Evolutionary conservation across 2,329 filamentous ascomycete species (phyloP), one percentile per base, ranked within the genome.

Genomic region (Phialocephala subalpina): DNA sequence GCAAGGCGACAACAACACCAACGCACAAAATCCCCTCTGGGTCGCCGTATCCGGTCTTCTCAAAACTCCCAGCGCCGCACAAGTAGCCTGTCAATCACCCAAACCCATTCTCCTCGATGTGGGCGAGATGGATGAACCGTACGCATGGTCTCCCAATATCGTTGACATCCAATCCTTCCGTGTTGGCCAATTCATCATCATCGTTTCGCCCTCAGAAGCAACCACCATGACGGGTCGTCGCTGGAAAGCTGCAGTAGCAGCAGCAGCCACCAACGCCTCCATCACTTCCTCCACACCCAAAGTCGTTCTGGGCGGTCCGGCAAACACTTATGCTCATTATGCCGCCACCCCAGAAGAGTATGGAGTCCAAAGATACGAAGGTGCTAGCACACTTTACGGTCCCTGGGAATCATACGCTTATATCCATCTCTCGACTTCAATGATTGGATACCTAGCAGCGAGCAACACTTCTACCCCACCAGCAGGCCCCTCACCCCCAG

Each of bases 61-160:
- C 7, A 90, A 91, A 60, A 82, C 84, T 18, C 93, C 94, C 0
- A 86, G 84, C 0, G 78, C 86, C 3, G 84, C 87, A 20, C 73
- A 74, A 60, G 66, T 65, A 5, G 68, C 70, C 1, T 74, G 72
- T 52, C 95, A 98, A 72, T 82, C 82, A n/a, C 86, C 90, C 1
- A 97, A 98, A 76, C 91, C 93, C 0, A 90, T 98, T 64, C 83
- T 98, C 0, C 84, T 98, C 0, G 94, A 97, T 71, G 92, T 97
- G 0, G 94, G 94, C 40, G 90, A 93, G 75, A 86, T 94, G 35
- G 81, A 82, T 6, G 79, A 78, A 11, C 94, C 95, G 0, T 97
- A 97, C 78, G 82, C 87, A 9, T 98, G 94, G 95, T 88, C 90
- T 0, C 93, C 94, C 0, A 97, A 97, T 71, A 90, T 97, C 60